phyloP scores from a whole-genome alignment of 2,329 filamentous ascomycete genomes.

The Nigrospora oryzae region DNA sequence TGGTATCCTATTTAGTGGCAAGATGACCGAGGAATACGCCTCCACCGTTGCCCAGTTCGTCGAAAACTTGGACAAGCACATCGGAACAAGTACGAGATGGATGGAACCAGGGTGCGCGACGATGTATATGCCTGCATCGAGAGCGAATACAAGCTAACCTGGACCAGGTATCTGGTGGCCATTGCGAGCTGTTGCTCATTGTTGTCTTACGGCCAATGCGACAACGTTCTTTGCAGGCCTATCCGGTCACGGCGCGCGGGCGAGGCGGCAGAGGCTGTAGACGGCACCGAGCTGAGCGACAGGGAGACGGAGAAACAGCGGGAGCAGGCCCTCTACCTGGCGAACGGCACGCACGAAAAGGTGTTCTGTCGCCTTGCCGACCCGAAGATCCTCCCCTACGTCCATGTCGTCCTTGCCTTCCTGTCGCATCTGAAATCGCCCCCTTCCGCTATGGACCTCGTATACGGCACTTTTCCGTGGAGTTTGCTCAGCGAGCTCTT shows the following conservation, averaged over 20 bases:
- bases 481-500: slow-evolving; percentile 29
- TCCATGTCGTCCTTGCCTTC: slow-evolving; percentile 56
- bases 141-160: not conserved
- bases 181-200: slow-evolving; percentile 46
- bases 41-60: slow-evolving; percentile 39
- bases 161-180: slow-evolving; percentile 40
- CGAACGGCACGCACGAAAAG: slow-evolving; percentile 18
- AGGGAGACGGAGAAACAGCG: slow-evolving; percentile 5
- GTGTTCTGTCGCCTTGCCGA: slow-evolving; percentile 46
- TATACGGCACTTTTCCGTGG: slow-evolving; percentile 45
- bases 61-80: slow-evolving; percentile 44
- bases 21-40: slow-evolving; percentile 35
- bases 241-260: too few species aligned
- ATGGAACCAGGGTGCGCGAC: slow-evolving; percentile 41
- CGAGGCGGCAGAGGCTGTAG: not conserved
- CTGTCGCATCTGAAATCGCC: slow-evolving; percentile 35
- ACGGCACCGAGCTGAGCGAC: slow-evolving; percentile 10
- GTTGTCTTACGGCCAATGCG: slow-evolving; percentile 41
- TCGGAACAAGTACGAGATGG: slow-evolving; percentile 37
- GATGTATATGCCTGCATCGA: too few species aligned
- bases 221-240: slow-evolving; percentile 3
- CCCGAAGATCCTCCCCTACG: slow-evolving; percentile 49
- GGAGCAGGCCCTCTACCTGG: slow-evolving; percentile 14
- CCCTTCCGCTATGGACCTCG: slow-evolving; percentile 30
- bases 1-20: slow-evolving; percentile 52